Conservation (phyloP, 2,329 filamentous ascomycete species). For the Neopestalotiopsis clavispora region DNA sequence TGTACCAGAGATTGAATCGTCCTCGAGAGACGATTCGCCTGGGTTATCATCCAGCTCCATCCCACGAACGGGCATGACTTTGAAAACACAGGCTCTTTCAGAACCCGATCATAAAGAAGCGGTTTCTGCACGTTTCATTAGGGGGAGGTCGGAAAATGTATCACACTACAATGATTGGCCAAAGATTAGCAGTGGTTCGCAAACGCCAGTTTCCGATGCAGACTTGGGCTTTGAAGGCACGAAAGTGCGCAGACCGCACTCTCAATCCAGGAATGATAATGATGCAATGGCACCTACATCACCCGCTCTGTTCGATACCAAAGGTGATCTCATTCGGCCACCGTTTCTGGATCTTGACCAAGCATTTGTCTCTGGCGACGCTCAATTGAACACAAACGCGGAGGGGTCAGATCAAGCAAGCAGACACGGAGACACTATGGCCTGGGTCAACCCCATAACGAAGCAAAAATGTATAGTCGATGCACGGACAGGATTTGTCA, state of each 20-base stretch:
- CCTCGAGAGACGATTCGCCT: slow-evolving; percentile 20
- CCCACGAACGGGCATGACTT: slow-evolving; percentile 5
- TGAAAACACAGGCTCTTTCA: slow-evolving; percentile 4
- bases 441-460: slow-evolving; percentile 68
- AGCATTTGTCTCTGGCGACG: slow-evolving; percentile 10
- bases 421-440: slow-evolving; percentile 42
- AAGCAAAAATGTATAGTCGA: slow-evolving; percentile 57
- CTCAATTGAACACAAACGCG: slow-evolving; percentile 16
- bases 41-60: slow-evolving; percentile 13
- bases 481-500: slow-evolving; percentile 56
- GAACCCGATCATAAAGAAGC: neutral
- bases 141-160: slow-evolving; percentile 32
- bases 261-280: neutral
- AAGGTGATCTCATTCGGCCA: slow-evolving; percentile 46
- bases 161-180: slow-evolving; percentile 42
- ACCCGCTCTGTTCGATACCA: slow-evolving; percentile 41
- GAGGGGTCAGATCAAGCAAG: slow-evolving; percentile 10
- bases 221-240: neutral
- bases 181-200: slow-evolving; percentile 39
- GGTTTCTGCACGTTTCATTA: slow-evolving; percentile 43
- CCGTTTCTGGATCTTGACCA: slow-evolving; percentile 47
- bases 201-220: slow-evolving; percentile 6
- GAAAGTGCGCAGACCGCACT: neutral
- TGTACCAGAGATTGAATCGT: slow-evolving; percentile 15
- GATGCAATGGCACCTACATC: neutral